Conservation (phyloP, 768 basidiomycete genomes). For the Serendipita sp. region DNA sequence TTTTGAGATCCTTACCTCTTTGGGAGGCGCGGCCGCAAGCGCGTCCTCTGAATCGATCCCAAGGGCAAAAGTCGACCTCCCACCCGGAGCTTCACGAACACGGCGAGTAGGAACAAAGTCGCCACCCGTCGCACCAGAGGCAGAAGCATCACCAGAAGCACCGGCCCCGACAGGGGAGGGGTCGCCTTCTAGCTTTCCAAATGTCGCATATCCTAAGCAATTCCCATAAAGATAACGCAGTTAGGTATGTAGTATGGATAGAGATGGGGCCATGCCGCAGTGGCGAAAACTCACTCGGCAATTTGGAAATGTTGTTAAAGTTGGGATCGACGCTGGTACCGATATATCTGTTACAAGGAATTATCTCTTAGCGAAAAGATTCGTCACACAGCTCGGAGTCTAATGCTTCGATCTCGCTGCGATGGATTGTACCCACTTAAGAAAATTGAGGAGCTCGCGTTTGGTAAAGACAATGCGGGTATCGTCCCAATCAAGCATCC, state of each 20-base stretch:
- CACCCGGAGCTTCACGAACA: slow-evolving; percentile 13
- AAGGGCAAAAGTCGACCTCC: slow-evolving; percentile 10
- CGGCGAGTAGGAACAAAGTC: slow-evolving; percentile 14
- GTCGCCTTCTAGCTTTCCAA: slow-evolving; percentile 38
- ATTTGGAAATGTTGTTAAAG: slow-evolving; percentile 55
- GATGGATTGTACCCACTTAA: slow-evolving; percentile 34
- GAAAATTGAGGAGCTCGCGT: slow-evolving; percentile 56
- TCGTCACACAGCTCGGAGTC: neutral
- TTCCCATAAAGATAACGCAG: neutral
- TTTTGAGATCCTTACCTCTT: neutral
- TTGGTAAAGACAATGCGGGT: slow-evolving; percentile 70
- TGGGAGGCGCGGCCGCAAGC: neutral
- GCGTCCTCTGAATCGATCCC: slow-evolving; percentile 10
- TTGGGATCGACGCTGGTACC: slow-evolving; percentile 66
- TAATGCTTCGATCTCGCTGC: neutral
- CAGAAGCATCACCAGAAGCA: slow-evolving; percentile 11
- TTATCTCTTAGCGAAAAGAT: slow-evolving; percentile 5
- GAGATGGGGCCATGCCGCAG: slow-evolving; percentile 11
- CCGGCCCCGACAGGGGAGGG: slow-evolving; percentile 13
- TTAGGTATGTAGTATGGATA: neutral
- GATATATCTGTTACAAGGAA: slow-evolving; percentile 34
- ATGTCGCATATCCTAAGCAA: slow-evolving; percentile 49
- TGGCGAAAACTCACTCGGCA: slow-evolving; percentile 40
- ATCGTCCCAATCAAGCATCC: slow-evolving; percentile 67
- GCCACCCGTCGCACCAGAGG: neutral